Conservation (phyloP, 2,329 filamentous ascomycete genomes). For the Mycosphaerelloides madeirae region DNA sequence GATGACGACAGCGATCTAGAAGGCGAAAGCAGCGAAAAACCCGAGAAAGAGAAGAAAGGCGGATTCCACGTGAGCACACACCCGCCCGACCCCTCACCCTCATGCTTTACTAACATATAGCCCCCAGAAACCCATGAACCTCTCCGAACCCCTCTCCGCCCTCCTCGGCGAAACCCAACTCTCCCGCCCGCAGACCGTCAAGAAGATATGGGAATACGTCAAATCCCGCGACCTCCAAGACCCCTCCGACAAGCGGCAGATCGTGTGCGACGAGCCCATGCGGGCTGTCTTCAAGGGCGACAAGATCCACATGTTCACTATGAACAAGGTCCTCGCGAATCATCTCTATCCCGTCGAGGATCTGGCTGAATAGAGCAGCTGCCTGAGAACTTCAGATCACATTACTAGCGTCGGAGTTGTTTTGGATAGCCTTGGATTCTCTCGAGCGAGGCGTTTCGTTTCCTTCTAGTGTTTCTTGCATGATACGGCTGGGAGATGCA, state of each 20-base stretch:
- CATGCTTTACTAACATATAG: conserved; percentile 6
- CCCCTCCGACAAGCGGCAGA: conserved; percentile 84
- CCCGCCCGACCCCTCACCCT: not conserved
- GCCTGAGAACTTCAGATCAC: not conserved
- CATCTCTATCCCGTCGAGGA: conserved; percentile 86
- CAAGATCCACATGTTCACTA: conserved; percentile 96
- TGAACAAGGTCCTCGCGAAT: conserved; percentile 92
- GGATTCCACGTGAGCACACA: conserved; percentile 79
- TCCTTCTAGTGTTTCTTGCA: not conserved
- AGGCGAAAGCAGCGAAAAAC: conserved; percentile 42
- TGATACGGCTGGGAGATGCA: not conserved
- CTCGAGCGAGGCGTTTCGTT: not conserved
- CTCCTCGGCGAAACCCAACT: conserved; percentile 71
- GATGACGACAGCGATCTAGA: conserved; percentile 76
- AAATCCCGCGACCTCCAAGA: conserved; percentile 85
- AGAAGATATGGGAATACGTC: conserved; percentile 94
- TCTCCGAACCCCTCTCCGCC: conserved; percentile 65
- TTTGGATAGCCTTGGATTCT: not conserved
- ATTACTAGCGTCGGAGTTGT: not conserved
- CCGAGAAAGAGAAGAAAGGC: conserved; percentile 68
- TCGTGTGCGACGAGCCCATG: conserved; percentile 87
- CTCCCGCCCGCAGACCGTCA: conserved; percentile 90
- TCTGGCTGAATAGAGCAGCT: conserved; percentile 6
- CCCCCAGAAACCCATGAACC: conserved; percentile 63
- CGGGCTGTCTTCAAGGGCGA: conserved; percentile 86